Percentiles rank a stretch among this genome's conserved stretches.
phyloP scores from a whole-genome alignment of 2,329 filamentous ascomycete genomes.

The Plectosphaerella plurivora region DNA sequence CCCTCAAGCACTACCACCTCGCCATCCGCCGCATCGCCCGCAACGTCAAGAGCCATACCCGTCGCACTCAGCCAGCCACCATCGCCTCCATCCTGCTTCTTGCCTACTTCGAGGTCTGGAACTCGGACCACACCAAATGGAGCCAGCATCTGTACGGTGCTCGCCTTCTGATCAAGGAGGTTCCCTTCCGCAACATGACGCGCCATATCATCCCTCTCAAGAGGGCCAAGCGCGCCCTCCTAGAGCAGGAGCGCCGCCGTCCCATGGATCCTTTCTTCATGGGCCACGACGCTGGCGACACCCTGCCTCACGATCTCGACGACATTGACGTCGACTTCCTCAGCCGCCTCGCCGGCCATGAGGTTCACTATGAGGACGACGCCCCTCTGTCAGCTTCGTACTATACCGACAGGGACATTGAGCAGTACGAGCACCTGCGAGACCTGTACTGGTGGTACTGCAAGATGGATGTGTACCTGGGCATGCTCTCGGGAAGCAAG shows the following conservation, averaged over 20 bases:
- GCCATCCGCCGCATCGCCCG: conserved; percentile 74
- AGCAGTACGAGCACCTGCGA: conserved; percentile 73
- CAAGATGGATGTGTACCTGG: conserved; percentile 92
- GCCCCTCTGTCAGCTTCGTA: conserved; percentile 18
- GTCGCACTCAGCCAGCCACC: conserved; percentile 72
- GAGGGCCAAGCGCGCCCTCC: conserved; percentile 32
- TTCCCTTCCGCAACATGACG: conserved; percentile 72
- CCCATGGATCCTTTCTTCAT: conserved; percentile 17
- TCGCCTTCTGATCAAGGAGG: conserved; percentile 75
- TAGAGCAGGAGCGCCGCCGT: conserved; percentile 28
- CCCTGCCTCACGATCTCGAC: conserved; percentile 23
- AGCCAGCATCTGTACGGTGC: conserved; percentile 86
- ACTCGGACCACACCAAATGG: conserved; percentile 93
- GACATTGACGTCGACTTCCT: conserved; percentile 38
- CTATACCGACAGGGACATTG: conserved; percentile 60
- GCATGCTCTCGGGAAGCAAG: conserved; percentile 78
- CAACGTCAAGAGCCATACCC: conserved; percentile 64
- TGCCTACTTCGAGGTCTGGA: conserved; percentile 91
- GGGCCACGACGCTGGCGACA: conserved; percentile 14
- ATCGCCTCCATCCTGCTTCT: conserved; percentile 84
- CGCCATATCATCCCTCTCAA: conserved; percentile 64
- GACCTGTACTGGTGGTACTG: conserved; percentile 96
- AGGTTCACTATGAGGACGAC: conserved; percentile 19
- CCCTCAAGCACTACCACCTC: conserved; percentile 88
- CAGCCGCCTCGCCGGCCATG: conserved; percentile 32